Conservation (phyloP, 139 green algal species). For the Medakamo hakoo region DNA sequence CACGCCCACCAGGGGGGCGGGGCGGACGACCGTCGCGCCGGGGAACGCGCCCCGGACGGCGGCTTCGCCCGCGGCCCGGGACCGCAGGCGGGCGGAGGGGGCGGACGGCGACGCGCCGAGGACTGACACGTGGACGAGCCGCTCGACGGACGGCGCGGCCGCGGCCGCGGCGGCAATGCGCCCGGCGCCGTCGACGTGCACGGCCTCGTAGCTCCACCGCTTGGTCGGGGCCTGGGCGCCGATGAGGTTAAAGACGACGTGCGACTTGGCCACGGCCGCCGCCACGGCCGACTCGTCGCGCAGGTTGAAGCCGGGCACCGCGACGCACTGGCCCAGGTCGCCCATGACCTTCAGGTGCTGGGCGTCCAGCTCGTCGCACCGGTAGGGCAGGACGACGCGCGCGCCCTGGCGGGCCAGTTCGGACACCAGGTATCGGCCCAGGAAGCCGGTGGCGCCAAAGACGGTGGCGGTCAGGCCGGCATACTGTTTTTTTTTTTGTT, state of each 20-base stretch:
- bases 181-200: conserved; percentile 29
- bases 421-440: conserved; percentile 85
- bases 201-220: conserved; percentile 82
- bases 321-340: conserved; percentile 68
- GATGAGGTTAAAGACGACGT: conserved; percentile 90
- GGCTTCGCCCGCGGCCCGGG: conserved; percentile 58
- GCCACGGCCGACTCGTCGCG: conserved; percentile 56
- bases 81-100: conserved; percentile 43
- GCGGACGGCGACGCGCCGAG: conserved; percentile 46
- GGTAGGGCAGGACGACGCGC: conserved; percentile 72
- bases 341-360: conserved; percentile 89
- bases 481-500: conserved; percentile 23
- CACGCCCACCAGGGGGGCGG: conserved; percentile 59
- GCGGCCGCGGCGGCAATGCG: conserved; percentile 32
- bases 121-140: conserved; percentile 59
- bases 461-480: conserved; percentile 77
- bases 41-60: conserved; percentile 28
- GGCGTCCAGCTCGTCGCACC: conserved; percentile 63
- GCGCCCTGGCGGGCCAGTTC: conserved; percentile 54
- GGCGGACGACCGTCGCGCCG: conserved; percentile 53
- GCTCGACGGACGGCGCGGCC: conserved; percentile 27
- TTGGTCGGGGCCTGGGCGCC: conserved; percentile 73
- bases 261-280: conserved; percentile 40
- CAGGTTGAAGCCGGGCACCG: conserved; percentile 32
- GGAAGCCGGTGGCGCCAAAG: conserved; percentile 86